Evolutionary conservation across 1,284 basidiomycete genomes (phyloP).

Genomic region (Cryptococcus sp.): DNA sequence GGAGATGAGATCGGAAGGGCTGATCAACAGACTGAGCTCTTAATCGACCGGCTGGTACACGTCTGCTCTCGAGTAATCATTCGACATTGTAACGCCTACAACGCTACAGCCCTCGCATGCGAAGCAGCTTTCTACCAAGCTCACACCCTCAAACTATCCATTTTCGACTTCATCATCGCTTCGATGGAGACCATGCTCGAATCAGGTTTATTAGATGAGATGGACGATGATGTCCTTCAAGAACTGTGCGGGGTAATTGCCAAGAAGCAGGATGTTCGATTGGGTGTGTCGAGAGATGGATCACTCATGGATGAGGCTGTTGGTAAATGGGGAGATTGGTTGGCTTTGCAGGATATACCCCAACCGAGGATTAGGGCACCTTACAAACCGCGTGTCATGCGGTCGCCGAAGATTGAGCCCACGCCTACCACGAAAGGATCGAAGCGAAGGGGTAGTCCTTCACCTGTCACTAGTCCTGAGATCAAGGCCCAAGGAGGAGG

Average conservation of each 20-base stretch:
- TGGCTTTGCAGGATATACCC: slow-evolving; percentile 77
- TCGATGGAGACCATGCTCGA: slow-evolving; percentile 89
- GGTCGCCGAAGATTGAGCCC: slow-evolving; percentile 54
- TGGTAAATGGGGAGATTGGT: slow-evolving; percentile 67
- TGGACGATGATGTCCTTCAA: slow-evolving; percentile 63
- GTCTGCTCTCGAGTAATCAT: slow-evolving; percentile 75
- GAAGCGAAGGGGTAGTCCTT: slow-evolving; percentile 7
- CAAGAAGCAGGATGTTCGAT: slow-evolving; percentile 62
- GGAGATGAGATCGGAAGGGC: background rate
- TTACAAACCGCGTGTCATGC: slow-evolving; percentile 43
- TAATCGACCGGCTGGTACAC: slow-evolving; percentile 77
- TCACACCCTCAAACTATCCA: slow-evolving; percentile 61
- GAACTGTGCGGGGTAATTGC: slow-evolving; percentile 64
- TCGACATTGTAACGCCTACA: slow-evolving; percentile 66
- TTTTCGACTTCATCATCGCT: slow-evolving; percentile 75
- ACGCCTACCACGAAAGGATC: slow-evolving; percentile 7
- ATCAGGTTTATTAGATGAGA: slow-evolving; percentile 65
- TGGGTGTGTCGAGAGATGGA: slow-evolving; percentile 62
- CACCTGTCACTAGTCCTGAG: slow-evolving; percentile 27
- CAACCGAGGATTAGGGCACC: slow-evolving; percentile 55
- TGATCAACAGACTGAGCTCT: slow-evolving; percentile 70
- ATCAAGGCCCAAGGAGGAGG: slow-evolving; percentile 1
- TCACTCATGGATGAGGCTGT: slow-evolving; percentile 59
- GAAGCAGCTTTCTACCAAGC: slow-evolving; percentile 81
- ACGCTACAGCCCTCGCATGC: slow-evolving; percentile 73